Evolutionary conservation across 176 grass and related monocot genomes (phyloP).

Genomic region (Avena eriantha): DNA sequence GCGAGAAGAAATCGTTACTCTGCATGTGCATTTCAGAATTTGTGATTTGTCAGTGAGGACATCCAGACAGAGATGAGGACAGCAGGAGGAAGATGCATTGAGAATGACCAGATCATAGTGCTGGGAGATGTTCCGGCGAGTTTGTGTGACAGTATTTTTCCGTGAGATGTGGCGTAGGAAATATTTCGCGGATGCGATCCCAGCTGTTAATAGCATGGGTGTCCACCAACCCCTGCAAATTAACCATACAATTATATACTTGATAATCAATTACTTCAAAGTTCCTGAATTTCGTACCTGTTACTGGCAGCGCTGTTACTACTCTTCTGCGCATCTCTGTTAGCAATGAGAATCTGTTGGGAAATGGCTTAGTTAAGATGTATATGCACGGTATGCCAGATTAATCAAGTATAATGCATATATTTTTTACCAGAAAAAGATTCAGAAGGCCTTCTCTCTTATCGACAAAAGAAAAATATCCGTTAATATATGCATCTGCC

Average conservation of each 20-base stretch:
- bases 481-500: constrained; percentile 60
- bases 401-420: not conserved
- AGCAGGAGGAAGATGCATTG: not conserved
- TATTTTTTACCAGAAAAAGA: constrained; percentile 74
- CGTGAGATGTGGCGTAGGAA: constrained; percentile 73
- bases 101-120: constrained; percentile 55
- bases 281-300: constrained; percentile 5
- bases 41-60: not conserved
- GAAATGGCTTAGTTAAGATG: not conserved
- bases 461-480: constrained; percentile 85
- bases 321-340: constrained; percentile 60
- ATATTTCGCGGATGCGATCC: constrained; percentile 7
- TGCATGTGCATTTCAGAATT: constrained; percentile 28
- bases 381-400: not conserved
- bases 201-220: constrained; percentile 68
- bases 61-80: not conserved
- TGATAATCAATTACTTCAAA: not conserved
- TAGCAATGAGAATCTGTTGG: constrained; percentile 89
- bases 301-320: constrained; percentile 37
- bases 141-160: constrained; percentile 79
- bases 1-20: constrained; percentile 90
- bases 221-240: constrained; percentile 75
- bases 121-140: constrained; percentile 82
- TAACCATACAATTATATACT: not conserved
- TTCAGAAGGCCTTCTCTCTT: constrained; percentile 81